phyloP scores from a whole-genome alignment of 108 stramenopile genomes.

The Discostella pseudostelligera region DNA sequence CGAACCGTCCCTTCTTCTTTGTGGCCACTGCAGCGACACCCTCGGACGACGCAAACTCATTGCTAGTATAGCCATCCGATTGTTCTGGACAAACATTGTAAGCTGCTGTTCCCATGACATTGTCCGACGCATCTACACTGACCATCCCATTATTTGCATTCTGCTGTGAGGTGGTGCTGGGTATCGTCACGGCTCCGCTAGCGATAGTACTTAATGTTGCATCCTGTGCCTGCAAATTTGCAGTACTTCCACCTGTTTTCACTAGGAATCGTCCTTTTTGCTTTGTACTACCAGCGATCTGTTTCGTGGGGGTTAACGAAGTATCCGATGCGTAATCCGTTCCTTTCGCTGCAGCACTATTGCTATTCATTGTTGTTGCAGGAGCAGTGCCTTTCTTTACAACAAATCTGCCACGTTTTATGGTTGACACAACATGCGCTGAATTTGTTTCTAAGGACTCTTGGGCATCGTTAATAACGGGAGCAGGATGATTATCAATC shows the following conservation, averaged over 20 bases:
- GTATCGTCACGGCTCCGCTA: background rate
- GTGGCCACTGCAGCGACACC: slow-evolving; percentile 1
- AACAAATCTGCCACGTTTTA: slow-evolving; percentile 18
- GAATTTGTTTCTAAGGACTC: background rate
- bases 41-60: background rate
- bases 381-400: slow-evolving; percentile 11
- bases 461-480: background rate
- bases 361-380: background rate
- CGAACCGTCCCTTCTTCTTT: slow-evolving; percentile 26
- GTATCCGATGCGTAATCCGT: background rate
- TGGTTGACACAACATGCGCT: slow-evolving; percentile 2
- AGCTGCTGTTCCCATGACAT: background rate
- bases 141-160: background rate
- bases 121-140: background rate
- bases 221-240: slow-evolving; percentile 4
- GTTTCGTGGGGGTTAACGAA: background rate
- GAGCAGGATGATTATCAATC: background rate
- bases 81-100: background rate
- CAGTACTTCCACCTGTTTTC: slow-evolving; percentile 20
- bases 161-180: background rate
- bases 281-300: slow-evolving; percentile 4
- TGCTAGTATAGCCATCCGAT: background rate
- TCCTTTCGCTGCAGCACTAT: background rate
- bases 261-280: slow-evolving; percentile 40
- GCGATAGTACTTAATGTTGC: background rate